A percentile compares a stretch with the other conserved stretches of the same genome.
Evolutionary conservation across 1,284 basidiomycete species (phyloP).

Genomic region (Thecaphora thlaspeos): DNA sequence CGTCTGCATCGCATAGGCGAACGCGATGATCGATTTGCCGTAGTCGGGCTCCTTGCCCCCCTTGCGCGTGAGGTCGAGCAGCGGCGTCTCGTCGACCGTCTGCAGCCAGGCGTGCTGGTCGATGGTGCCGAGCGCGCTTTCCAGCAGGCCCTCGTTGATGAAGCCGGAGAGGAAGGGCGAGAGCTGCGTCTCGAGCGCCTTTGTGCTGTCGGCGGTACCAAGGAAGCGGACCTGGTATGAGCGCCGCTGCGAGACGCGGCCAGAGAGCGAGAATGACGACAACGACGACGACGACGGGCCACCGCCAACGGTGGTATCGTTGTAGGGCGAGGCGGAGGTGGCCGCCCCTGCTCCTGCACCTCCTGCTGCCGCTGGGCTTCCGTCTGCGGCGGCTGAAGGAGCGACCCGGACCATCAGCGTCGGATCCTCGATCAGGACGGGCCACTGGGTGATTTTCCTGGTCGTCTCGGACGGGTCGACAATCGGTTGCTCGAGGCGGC

Average conservation of each 20-base stretch:
- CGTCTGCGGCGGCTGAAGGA: too few relatives aligned
- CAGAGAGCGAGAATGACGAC: too few relatives aligned
- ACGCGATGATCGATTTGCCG: slow-evolving; percentile 12
- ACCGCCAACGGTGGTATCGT: background rate
- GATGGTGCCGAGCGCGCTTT: slow-evolving; percentile 13
- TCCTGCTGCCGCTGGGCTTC: too few relatives aligned
- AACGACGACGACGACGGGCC: too few relatives aligned
- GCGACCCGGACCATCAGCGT: slow-evolving; percentile 8
- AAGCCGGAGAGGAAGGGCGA: slow-evolving; percentile 21
- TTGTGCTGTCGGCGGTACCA: slow-evolving; percentile 25
- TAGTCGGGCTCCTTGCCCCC: slow-evolving; percentile 7
- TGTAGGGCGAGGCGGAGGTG: background rate
- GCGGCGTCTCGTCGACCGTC: slow-evolving; percentile 7
- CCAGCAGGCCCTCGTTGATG: slow-evolving; percentile 10
- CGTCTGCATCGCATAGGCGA: slow-evolving; percentile 14
- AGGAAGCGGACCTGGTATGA: slow-evolving; percentile 31
- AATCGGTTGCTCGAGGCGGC: slow-evolving; percentile 22
- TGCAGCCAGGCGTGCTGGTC: slow-evolving; percentile 31
- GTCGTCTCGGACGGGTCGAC: slow-evolving; percentile 8
- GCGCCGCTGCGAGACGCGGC: slow-evolving; percentile 8
- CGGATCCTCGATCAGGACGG: slow-evolving; percentile 23
- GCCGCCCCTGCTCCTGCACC: too few relatives aligned
- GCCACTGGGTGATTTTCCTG: slow-evolving; percentile 23
- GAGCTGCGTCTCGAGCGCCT: slow-evolving; percentile 16
- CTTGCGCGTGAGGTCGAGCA: slow-evolving; percentile 18